A percentile compares a stretch with the other conserved stretches of the same genome.
phyloP scores from a whole-genome alignment of 805 yeast genomes.

The Schwanniomyces occidentalis region DNA sequence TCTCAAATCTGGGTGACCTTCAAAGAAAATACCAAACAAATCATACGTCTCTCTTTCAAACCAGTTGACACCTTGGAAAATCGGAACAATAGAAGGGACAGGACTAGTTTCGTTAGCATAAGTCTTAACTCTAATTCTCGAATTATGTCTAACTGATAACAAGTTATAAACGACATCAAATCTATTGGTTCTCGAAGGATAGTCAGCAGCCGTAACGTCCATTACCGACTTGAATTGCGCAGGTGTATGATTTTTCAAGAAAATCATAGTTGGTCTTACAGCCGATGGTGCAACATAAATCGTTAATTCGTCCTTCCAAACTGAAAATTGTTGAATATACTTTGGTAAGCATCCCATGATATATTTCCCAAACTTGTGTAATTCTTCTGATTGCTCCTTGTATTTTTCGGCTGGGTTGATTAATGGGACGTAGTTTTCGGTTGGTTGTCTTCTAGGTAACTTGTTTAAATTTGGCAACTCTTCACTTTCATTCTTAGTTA shows the following conservation, averaged over 20 bases:
- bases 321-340: slow-evolving; percentile 78
- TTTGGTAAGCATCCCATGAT: slow-evolving; percentile 78
- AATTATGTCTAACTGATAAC: slow-evolving; percentile 78
- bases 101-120: slow-evolving; percentile 81
- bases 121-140: slow-evolving; percentile 85
- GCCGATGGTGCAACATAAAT: slow-evolving; percentile 76
- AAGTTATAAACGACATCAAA: slow-evolving; percentile 86
- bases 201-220: slow-evolving; percentile 87
- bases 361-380: slow-evolving; percentile 81
- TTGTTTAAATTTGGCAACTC: slow-evolving; percentile 37
- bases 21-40: slow-evolving; percentile 83
- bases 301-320: slow-evolving; percentile 88
- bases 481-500: slow-evolving; percentile 10
- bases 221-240: slow-evolving; percentile 76
- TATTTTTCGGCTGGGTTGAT: slow-evolving; percentile 79
- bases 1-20: slow-evolving; percentile 86
- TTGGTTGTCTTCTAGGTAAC: slow-evolving; percentile 38
- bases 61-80: slow-evolving; percentile 86
- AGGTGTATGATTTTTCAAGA: slow-evolving; percentile 75
- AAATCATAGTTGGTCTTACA: slow-evolving; percentile 66
- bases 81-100: slow-evolving; percentile 74
- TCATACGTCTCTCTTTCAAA: slow-evolving; percentile 88
- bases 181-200: slow-evolving; percentile 78
- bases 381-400: slow-evolving; percentile 62
- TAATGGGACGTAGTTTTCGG: slow-evolving; percentile 45